These are phyloP conservation scores for Heliamphora exappendiculata DNA, from an alignment of 148 eudicot species.

Conservation along the genomic window DNA sequence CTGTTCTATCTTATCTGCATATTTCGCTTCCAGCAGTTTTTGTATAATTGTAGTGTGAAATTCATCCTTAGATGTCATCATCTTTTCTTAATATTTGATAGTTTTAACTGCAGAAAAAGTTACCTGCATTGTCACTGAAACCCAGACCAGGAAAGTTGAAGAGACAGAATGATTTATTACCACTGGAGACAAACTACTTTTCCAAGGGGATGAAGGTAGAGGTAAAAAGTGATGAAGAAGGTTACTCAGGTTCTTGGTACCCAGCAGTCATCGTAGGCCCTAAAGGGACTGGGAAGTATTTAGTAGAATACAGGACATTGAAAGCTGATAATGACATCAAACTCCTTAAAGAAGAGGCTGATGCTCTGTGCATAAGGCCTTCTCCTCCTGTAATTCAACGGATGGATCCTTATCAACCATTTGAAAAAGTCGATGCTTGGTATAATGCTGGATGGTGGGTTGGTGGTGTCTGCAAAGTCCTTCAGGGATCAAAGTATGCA, in stretches of 20 bases:
- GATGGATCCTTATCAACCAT: conserved; percentile 20
- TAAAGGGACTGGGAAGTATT: conserved; percentile 21
- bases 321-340: conserved; percentile 17
- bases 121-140: conserved; percentile 13
- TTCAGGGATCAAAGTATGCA: conserved; percentile 23
- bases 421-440: conserved; percentile 46
- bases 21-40: not conserved
- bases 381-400: conserved; percentile 26
- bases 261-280: conserved; percentile 28
- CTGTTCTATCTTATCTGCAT: not conserved
- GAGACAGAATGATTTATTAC: conserved; percentile 7
- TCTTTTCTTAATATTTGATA: conserved; percentile 5
- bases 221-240: conserved; percentile 28
- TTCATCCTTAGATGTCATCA: not conserved
- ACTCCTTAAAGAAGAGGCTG: conserved; percentile 27
- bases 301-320: conserved; percentile 36
- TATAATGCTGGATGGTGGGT: conserved; percentile 35
- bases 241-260: conserved; percentile 30
- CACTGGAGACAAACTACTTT: conserved; percentile 5
- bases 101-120: conserved; percentile 22
- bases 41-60: not conserved
- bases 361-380: conserved; percentile 34
- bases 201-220: conserved; percentile 28
- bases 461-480: conserved; percentile 23
- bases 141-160: conserved; percentile 24